Conservation (phyloP, 768 basidiomycete species). For the Panaeolus papilionaceus region DNA sequence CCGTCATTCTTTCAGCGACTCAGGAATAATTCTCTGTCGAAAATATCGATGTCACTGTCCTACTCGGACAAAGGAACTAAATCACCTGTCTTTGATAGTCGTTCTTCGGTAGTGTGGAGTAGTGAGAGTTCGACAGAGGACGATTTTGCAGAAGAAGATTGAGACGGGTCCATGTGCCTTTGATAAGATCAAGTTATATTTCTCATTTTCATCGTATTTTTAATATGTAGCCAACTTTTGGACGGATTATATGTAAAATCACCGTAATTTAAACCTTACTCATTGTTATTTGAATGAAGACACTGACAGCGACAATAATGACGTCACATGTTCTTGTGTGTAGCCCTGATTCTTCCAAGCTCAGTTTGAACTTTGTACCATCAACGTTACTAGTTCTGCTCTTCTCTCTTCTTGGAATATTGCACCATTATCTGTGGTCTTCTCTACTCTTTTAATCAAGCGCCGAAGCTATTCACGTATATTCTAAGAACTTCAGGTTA, state of each 20-base stretch:
- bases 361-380: too few species aligned
- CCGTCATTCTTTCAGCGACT: slow-evolving; percentile 48
- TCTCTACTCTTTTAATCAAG: too few species aligned
- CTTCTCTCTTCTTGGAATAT: too few species aligned
- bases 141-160: slow-evolving; percentile 5
- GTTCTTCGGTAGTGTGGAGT: slow-evolving; percentile 53
- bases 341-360: too few species aligned
- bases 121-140: slow-evolving; percentile 66
- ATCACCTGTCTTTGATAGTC: slow-evolving; percentile 34
- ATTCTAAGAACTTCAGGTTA: too few species aligned
- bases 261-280: background rate
- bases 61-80: slow-evolving; percentile 24
- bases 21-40: slow-evolving; percentile 51
- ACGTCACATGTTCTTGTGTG: too few species aligned
- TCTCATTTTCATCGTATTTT: background rate
- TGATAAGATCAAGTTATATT: background rate
- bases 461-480: too few species aligned
- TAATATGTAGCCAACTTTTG: background rate
- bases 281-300: background rate
- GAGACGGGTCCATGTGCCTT: background rate
- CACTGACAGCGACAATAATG: too few species aligned
- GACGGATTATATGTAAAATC: background rate
- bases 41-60: slow-evolving; percentile 43
- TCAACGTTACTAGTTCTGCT: too few species aligned
- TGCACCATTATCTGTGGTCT: too few species aligned